A percentile compares a stretch with the other conserved stretches of the same genome.
These are phyloP conservation scores for Echium plantagineum DNA, from an alignment of 257 asterid species.

Conservation along the genomic window DNA sequence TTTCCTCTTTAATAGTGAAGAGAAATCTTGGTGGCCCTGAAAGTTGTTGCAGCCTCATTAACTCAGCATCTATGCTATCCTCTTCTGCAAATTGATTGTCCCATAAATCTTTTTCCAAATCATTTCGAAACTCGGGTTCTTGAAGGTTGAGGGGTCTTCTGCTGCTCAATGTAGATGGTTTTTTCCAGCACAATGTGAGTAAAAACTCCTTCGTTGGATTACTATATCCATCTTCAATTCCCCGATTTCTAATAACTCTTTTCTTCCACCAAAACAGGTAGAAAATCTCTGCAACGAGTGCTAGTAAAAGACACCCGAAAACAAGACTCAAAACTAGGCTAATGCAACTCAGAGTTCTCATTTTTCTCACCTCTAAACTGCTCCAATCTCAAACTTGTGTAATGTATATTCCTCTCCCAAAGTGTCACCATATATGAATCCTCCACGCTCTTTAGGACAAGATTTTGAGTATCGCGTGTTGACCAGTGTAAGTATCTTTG, in stretches of 20 bases:
- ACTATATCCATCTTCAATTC: conserved; percentile 22
- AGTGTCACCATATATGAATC: not conserved
- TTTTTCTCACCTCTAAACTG: conserved; percentile 9
- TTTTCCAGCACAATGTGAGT: conserved; percentile 23
- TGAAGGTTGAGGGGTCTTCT: conserved; percentile 12
- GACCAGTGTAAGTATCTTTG: not conserved
- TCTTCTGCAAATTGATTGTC: conserved; percentile 22
- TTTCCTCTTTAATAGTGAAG: conserved; percentile 66
- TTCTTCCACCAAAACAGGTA: conserved; percentile 62
- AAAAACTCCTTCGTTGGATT: conserved; percentile 20
- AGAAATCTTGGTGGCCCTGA: conserved; percentile 47
- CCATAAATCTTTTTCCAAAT: conserved; percentile 25
- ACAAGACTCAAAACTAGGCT: conserved; percentile 54
- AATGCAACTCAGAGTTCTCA: conserved; percentile 48
- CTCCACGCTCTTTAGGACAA: too few relatives aligned
- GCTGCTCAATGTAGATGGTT: conserved; percentile 19
- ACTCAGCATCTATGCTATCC: conserved; percentile 16
- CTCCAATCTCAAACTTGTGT: conserved; percentile 2
- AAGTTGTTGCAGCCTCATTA: conserved; percentile 19
- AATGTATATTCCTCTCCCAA: not conserved
- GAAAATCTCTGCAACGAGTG: conserved; percentile 55
- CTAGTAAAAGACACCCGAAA: conserved; percentile 54
- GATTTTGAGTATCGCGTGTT: too few relatives aligned
- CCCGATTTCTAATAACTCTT: conserved; percentile 19
- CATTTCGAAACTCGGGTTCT: conserved; percentile 10